These are phyloP conservation scores for Phascolomyces articulosus DNA, from an alignment of 371 early-diverging fungal species.

Conservation along the genomic window DNA sequence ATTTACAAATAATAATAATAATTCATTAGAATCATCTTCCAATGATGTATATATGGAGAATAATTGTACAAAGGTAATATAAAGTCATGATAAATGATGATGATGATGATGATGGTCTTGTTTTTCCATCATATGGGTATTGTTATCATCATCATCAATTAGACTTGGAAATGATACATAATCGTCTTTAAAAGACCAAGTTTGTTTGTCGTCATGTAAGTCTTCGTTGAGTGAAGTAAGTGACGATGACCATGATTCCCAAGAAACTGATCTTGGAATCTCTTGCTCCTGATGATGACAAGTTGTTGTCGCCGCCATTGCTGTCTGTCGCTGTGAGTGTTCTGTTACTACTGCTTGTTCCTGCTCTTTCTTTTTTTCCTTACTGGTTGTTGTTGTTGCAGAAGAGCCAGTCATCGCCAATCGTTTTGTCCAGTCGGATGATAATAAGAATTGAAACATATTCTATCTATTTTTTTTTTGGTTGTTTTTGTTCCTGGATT, in stretches of 20 bases:
- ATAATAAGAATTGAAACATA: slow-evolving; percentile 11
- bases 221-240: slow-evolving; percentile 17
- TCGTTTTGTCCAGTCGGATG: slow-evolving; percentile 18
- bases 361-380: neutral
- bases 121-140: neutral
- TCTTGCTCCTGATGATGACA: neutral
- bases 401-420: neutral
- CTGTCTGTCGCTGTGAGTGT: neutral
- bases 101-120: neutral
- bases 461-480: no score
- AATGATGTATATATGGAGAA: neutral
- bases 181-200: slow-evolving; percentile 37
- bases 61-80: neutral
- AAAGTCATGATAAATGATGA: slow-evolving; percentile 1
- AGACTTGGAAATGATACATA: slow-evolving; percentile 43
- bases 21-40: no score
- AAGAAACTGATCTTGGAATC: slow-evolving; percentile 17
- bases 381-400: no score
- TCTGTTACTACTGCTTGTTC: slow-evolving; percentile 2
- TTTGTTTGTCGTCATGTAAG: slow-evolving; percentile 28
- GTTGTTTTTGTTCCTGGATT: no score
- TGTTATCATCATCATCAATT: slow-evolving; percentile 7
- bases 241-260: slow-evolving; percentile 17
- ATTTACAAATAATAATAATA: neutral
- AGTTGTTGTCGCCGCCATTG: neutral